phyloP scores from a whole-genome alignment of 1,139 yeast genomes.

The Candida sanyaensis region DNA sequence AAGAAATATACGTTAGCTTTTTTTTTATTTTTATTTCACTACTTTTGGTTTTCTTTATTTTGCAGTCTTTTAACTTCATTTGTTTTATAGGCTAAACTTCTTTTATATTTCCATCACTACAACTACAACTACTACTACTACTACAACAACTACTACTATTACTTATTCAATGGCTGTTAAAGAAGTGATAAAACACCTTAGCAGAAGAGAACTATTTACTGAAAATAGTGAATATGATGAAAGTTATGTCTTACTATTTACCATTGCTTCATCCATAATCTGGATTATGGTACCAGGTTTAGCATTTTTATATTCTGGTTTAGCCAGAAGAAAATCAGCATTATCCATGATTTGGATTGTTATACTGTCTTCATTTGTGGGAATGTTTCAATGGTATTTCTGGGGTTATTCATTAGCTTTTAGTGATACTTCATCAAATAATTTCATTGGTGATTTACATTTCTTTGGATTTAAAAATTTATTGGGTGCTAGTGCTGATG shows the following conservation, averaged over 20 bases:
- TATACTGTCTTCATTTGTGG: slow-evolving; percentile 75
- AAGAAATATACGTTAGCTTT: too few relatives aligned
- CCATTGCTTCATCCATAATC: slow-evolving; percentile 71
- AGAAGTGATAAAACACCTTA: slow-evolving; percentile 13
- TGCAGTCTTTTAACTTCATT: neutral
- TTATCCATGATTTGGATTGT: slow-evolving; percentile 85
- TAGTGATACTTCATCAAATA: slow-evolving; percentile 70
- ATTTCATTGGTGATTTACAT: slow-evolving; percentile 83
- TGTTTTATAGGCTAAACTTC: neutral
- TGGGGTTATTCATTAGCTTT: slow-evolving; percentile 97
- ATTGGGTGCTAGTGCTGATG: slow-evolving; percentile 49
- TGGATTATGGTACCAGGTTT: slow-evolving; percentile 95
- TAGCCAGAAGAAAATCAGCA: slow-evolving; percentile 90
- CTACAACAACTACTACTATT: slow-evolving; percentile 1
- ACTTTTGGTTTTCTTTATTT: neutral
- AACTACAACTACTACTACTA: neutral
- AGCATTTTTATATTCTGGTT: slow-evolving; percentile 89
- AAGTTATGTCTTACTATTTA: slow-evolving; percentile 44
- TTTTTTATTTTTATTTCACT: too few relatives aligned
- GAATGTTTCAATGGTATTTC: slow-evolving; percentile 90
- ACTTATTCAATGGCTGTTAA: neutral
- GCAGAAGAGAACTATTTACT: slow-evolving; percentile 35
- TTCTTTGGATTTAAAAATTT: slow-evolving; percentile 80
- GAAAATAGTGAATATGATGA: slow-evolving; percentile 46
- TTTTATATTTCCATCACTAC: neutral